Base-by-base conservation (phyloP, 129 eudicot genomes). In the Ambrosia artemisiifolia region DNA sequence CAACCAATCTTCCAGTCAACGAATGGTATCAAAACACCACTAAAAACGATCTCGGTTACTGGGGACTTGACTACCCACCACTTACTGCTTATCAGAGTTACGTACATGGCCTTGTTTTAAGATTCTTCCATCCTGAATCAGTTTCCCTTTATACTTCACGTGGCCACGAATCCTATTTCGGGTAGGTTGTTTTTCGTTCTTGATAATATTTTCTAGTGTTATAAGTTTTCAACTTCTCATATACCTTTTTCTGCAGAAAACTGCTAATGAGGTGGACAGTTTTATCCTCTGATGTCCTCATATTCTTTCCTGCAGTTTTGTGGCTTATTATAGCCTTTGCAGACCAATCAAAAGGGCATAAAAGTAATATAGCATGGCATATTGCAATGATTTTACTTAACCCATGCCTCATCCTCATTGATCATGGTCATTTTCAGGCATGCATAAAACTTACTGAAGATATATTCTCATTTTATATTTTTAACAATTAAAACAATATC, bases 51-150 rank as follows among this genome's bases (percentile, higher is more conserved):
- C 89, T 90, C 62, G 54, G 85, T 35, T 90, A 94, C 64, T 94
- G 99, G 99, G 99, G 97, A n/a, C 99, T 88, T 48, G 99, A 94
- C 61, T 94, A 94, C 82, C 99, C 99, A 18, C 99, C 99, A 30
- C 88, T 94, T 11, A 94, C 97, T 20, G 99, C 95, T 5, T 94
- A 90, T 43, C 99, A 94, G 78, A 94, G 98, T 77, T 94, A 87
- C 46, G 44, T 88, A 46, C 98, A 88, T 61, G 97, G 93, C n/a
- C 76, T 84, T 67, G 49, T 90, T 46, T 64, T 90, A 61, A 79
- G 65, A 67, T 75, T 43, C 73, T 85, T 90, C 68, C 82, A 84
- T 70, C 97, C 97, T 1, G 85, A 82, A 13, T 90, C 95, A 16
- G 93, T 94, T 72, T 59, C 83, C 36, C 96, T 90, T 50, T 75